A percentile compares a stretch with the other conserved stretches of the same genome.
Conservation (phyloP, 2,329 filamentous ascomycete genomes). For the Macrophomina pseudophaseolina region DNA sequence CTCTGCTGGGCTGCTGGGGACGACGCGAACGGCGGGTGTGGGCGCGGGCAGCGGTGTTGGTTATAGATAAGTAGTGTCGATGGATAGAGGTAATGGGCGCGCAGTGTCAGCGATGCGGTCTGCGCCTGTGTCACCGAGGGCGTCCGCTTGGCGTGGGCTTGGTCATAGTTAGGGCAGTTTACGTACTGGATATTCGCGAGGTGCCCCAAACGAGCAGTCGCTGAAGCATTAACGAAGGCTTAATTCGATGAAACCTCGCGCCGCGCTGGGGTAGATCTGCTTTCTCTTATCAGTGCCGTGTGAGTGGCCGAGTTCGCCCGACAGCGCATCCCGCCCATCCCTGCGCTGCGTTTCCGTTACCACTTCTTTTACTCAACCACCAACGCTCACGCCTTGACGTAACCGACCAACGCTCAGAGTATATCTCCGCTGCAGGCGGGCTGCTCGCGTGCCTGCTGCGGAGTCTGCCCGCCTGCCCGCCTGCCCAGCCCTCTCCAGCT, state of each 20-base stretch:
- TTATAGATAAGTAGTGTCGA: constrained; percentile 25
- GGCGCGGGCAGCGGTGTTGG: constrained; percentile 15
- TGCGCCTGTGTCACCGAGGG: constrained; percentile 19
- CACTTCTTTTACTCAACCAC: constrained; percentile 24
- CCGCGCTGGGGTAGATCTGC: constrained; percentile 24
- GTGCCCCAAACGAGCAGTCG: constrained; percentile 12
- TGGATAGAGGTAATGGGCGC: constrained; percentile 15
- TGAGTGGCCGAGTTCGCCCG: constrained; percentile 20
- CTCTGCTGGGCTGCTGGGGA: constrained; percentile 15
- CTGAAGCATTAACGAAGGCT: constrained; percentile 26
- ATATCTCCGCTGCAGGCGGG: constrained; percentile 4
- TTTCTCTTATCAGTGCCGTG: constrained; percentile 13
- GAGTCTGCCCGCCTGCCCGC: constrained; percentile 6
- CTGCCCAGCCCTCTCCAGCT: neutral
- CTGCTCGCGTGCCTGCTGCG: neutral
- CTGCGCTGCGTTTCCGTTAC: constrained; percentile 16
- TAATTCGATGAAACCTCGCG: constrained; percentile 26
- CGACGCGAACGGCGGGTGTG: neutral
- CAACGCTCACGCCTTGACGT: constrained; percentile 22
- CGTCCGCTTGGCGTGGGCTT: constrained; percentile 27
- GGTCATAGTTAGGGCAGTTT: constrained; percentile 26
- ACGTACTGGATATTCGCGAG: constrained; percentile 27
- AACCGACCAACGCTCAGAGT: neutral
- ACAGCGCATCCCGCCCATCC: neutral
- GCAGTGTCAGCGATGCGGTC: constrained; percentile 20